phyloP scores from a whole-genome alignment of 306 rosid genomes.

The Inga leiocalycina region DNA sequence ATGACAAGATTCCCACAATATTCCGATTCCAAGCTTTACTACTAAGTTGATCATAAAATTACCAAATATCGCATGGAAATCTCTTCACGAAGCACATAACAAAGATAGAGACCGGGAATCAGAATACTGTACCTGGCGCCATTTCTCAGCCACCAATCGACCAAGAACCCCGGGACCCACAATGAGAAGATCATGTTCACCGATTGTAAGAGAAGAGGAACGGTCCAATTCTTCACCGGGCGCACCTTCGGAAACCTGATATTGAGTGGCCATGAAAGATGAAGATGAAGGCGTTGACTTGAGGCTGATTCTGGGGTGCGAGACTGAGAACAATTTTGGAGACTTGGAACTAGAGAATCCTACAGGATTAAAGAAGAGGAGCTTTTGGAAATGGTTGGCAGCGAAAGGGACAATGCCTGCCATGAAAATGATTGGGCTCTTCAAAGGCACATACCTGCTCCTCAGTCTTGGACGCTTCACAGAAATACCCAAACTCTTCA shows the following conservation, averaged over 20 bases:
- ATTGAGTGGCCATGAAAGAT: slow-evolving; percentile 56
- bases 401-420: slow-evolving; percentile 42
- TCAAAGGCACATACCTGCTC: background rate
- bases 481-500: background rate
- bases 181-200: slow-evolving; percentile 66
- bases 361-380: background rate
- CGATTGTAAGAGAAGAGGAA: slow-evolving; percentile 49
- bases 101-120: background rate
- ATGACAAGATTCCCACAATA: background rate
- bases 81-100: background rate
- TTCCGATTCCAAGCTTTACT: slow-evolving; percentile 27
- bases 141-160: slow-evolving; percentile 79
- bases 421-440: slow-evolving; percentile 37
- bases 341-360: slow-evolving; percentile 4
- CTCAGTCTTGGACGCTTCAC: background rate
- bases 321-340: background rate
- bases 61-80: background rate
- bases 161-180: slow-evolving; percentile 98
- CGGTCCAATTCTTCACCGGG: slow-evolving; percentile 38
- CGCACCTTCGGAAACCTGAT: slow-evolving; percentile 45
- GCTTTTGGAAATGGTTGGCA: slow-evolving; percentile 24
- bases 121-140: slow-evolving; percentile 68
- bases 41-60: background rate
- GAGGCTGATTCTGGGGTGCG: background rate
- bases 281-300: slow-evolving; percentile 22